phyloP scores from a whole-genome alignment of 106 monocot genomes.

The Hemerocallis citrina region DNA sequence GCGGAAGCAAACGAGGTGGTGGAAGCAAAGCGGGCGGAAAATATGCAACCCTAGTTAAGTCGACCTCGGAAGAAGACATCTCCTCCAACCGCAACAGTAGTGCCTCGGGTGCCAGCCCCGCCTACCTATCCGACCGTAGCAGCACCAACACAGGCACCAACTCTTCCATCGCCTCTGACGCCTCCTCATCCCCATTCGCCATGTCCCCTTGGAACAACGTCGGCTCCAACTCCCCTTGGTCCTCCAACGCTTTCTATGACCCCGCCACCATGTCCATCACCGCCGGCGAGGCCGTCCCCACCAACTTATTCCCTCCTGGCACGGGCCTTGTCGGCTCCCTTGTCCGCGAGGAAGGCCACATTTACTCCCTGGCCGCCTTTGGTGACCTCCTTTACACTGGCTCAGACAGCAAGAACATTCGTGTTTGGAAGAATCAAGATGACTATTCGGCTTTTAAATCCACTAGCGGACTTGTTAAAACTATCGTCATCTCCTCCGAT shows the following conservation, averaged over 20 bases:
- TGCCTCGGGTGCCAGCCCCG: conserved; percentile 22
- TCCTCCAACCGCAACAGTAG: conserved; percentile 28
- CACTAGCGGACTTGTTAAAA: conserved; percentile 52
- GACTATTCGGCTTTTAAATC: conserved; percentile 48
- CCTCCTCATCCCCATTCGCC: conserved; percentile 34
- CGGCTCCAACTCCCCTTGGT: conserved; percentile 40
- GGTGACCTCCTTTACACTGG: conserved; percentile 61
- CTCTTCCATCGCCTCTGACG: conserved; percentile 21
- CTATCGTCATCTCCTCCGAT: conserved; percentile 49
- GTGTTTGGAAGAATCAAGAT: conserved; percentile 43
- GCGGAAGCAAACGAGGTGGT: background rate
- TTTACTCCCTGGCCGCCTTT: conserved; percentile 49
- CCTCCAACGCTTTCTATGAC: conserved; percentile 4
- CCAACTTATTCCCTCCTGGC: conserved; percentile 13
- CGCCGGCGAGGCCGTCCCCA: background rate
- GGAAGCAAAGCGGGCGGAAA: conserved; percentile 21
- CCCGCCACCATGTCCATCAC: background rate
- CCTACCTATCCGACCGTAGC: conserved; percentile 23
- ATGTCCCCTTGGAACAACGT: conserved; percentile 41
- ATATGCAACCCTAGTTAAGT: conserved; percentile 11
- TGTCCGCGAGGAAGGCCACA: conserved; percentile 61
- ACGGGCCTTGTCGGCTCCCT: conserved; percentile 39
- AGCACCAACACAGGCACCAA: conserved; percentile 1
- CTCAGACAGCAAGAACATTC: conserved; percentile 67
- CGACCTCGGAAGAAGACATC: conserved; percentile 13